Percentiles rank a stretch among this genome's conserved stretches.
Evolutionary conservation across 768 basidiomycete species (phyloP).

Genomic region (Pleurotus tuoliensis): DNA sequence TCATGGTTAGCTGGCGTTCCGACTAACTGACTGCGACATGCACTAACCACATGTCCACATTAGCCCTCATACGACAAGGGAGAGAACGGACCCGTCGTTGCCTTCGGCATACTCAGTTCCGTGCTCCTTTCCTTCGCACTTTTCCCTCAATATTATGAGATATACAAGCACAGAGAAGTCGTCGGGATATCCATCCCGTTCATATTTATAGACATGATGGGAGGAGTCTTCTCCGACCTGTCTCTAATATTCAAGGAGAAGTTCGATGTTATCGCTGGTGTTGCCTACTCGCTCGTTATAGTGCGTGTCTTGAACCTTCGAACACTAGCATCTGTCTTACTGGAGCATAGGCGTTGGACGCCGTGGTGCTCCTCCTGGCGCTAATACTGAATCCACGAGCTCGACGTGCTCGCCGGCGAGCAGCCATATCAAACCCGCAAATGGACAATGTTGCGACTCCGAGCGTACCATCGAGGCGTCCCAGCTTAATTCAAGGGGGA

Average conservation of each 20-base stretch:
- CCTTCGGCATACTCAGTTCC: constrained; percentile 62
- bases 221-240: constrained; percentile 66
- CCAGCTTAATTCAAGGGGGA: no score
- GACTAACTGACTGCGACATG: not conserved
- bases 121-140: constrained; percentile 50
- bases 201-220: constrained; percentile 66
- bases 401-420: constrained; percentile 26
- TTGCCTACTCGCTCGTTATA: constrained; percentile 60
- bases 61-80: constrained; percentile 35
- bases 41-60: not conserved
- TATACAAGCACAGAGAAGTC: constrained; percentile 59
- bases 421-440: constrained; percentile 1
- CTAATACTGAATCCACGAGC: constrained; percentile 64
- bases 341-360: constrained; percentile 52
- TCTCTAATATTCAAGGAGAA: constrained; percentile 63
- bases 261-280: constrained; percentile 61
- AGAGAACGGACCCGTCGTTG: constrained; percentile 31
- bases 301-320: constrained; percentile 29
- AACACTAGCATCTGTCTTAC: not conserved
- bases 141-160: constrained; percentile 71
- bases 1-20: constrained; percentile 17
- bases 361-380: constrained; percentile 55
- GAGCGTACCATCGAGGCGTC: no score
- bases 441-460: no score
- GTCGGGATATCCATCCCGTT: constrained; percentile 68